Base-by-base conservation (phyloP, 1,284 basidiomycete species). In the Gyrodon tennesseensis region DNA sequence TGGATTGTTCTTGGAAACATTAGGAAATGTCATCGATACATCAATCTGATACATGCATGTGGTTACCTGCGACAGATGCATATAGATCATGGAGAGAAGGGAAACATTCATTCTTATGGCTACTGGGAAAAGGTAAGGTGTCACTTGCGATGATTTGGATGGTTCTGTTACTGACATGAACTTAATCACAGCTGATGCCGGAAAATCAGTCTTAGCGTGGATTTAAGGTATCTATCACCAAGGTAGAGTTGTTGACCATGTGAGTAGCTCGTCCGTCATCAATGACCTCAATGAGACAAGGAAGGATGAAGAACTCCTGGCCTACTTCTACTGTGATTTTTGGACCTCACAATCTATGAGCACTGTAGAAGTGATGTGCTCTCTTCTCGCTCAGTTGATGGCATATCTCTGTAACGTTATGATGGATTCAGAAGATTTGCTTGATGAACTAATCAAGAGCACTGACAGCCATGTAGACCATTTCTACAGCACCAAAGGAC, bases 301-400 rank as follows among this genome's bases (percentile, higher is more conserved):
- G 25, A 15, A 34, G 2, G 46, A 55, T 7, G 43, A 31, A 6
- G 67, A 67, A 27, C 4, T 57, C 23, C 37, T 71, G 8, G 54
- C 15, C 2, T 64, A 64, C 29, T 69, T 71, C 46, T 71, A 71
- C 52, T 71, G 70, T 3, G 68, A 69, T 55, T 71, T 71, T 57
- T 53, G 63, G 6, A 59, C 31, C 3, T 7, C 0, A 8, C 29
- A 29, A 16, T 69, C 66, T 0, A 69, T 67, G 1, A 62, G 12
- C 21, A 49, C 69, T 5, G 25, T 69, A 3, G 67, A 69, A 23
- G 69, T 67, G 7, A 63, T 66, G 49, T 51, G 63, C 7, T 69
- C 67, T 19, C 23, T 71, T 49, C 58, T 71, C 15, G 43, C 57
- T 1, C 69, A 67, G 51, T 23, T 71, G 2, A 25, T 3, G 1